Evolutionary conservation across 805 yeast species (phyloP), one percentile per base, ranked within the genome.

Genomic region (Metschnikowia colocasiae): DNA sequence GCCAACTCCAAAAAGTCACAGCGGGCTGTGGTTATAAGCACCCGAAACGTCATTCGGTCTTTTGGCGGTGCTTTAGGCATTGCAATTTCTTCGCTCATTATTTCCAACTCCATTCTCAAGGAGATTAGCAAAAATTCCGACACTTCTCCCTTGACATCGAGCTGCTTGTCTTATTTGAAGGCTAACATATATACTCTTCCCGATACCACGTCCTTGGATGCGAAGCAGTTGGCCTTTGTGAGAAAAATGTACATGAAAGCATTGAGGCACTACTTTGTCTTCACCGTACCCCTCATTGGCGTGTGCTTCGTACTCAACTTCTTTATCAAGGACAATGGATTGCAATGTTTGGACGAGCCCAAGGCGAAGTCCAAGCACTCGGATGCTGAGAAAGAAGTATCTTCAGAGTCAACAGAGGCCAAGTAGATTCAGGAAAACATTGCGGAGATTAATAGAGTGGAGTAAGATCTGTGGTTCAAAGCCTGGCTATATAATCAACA

Each of bases 1-100:
- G 81, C 82, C 1, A 80, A 78, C 49, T 66, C 80, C 13, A 62
- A 53, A 32, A 70, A 73, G 43, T 65, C 73, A 3, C 85, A 81
- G 51, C 60, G 87, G 39, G 82, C 85, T 0, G 81, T 81, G 10
- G 79, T 79, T 12, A 79, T 80, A 8, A 71, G 82, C 2, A 68
- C 82, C 1, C 68, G 86, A 58, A 80, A 80, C 54, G 79, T 79
- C 20, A 54, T 78, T 40, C 64, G 86, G 46, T 75, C 82, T 2
- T 73, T 82, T 47, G 87, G 86, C 13, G 83, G 83, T n/a, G 74
- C 85, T 1, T 63, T 79, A 23, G 85, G 86, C 0, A 64, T 80
- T 31, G 83, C 85, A 0, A 61, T 76, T 8, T 59, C 68, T 20
- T 68, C 76, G 1, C 61, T 69, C 13, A 67, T 69, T 26, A 61